These are phyloP conservation scores for Colletotrichum simmondsii DNA, from an alignment of 2,329 filamentous ascomycete genomes.

Conservation along the genomic window DNA sequence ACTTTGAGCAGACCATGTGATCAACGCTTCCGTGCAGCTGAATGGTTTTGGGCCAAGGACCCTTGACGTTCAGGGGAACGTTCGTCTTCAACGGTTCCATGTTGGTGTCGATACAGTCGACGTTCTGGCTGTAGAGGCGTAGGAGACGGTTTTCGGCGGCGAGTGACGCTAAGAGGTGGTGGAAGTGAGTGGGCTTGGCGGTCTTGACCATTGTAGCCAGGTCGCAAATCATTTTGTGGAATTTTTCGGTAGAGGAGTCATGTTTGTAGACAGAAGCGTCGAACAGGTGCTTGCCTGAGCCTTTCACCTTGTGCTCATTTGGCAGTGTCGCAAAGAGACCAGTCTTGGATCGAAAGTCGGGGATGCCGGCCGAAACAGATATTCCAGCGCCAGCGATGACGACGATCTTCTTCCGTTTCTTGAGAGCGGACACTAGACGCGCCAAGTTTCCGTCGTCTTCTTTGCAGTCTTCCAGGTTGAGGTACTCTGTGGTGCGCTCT, in stretches of 20 bases:
- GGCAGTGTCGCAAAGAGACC: conserved; percentile 90
- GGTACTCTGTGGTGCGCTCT: conserved; percentile 81
- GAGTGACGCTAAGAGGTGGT: conserved; percentile 91
- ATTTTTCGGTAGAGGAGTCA: conserved; percentile 86
- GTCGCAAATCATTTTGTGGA: conserved; percentile 95
- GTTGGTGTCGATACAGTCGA: conserved; percentile 92
- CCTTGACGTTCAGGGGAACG: conserved; percentile 84
- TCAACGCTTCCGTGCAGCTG: conserved; percentile 93
- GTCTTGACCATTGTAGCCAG: conserved; percentile 82
- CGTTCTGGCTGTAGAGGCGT: conserved; percentile 95
- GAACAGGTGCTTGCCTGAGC: conserved; percentile 94
- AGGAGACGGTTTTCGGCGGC: conserved; percentile 87
- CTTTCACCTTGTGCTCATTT: conserved; percentile 88
- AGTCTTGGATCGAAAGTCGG: conserved; percentile 92
- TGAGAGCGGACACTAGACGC: conserved; percentile 77
- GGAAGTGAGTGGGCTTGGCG: conserved; percentile 87
- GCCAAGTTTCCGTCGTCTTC: conserved; percentile 68
- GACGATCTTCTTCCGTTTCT: conserved; percentile 95
- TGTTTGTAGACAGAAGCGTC: conserved; percentile 98
- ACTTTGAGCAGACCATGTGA: conserved; percentile 98
- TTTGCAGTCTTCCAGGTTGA: conserved; percentile 72
- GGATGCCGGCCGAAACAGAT: conserved; percentile 95
- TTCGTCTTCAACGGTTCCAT: conserved; percentile 83
- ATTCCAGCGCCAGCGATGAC: conserved; percentile 97
- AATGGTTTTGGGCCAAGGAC: conserved; percentile 92